Percentiles rank a stretch among this genome's conserved stretches.
These are phyloP conservation scores for Aschersonia sp. DNA, from an alignment of 2,329 filamentous ascomycete species.

Conservation along the genomic window DNA sequence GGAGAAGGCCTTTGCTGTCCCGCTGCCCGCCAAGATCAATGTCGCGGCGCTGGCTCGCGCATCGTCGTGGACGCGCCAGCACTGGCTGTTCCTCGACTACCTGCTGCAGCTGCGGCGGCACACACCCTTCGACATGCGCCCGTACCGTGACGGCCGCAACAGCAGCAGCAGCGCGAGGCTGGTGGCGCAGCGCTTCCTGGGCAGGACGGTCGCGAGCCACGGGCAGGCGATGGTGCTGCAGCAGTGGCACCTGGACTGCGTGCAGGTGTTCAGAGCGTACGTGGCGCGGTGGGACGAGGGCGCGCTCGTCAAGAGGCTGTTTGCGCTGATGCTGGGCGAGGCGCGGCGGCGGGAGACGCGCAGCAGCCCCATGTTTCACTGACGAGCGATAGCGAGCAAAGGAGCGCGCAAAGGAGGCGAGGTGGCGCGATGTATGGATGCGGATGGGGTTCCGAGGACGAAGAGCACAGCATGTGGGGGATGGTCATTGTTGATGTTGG, in stretches of 20 bases:
- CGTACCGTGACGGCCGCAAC: slow-evolving; percentile 4
- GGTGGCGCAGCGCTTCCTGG: slow-evolving; percentile 22
- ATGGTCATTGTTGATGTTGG: slow-evolving; percentile 3
- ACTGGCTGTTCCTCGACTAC: slow-evolving; percentile 39
- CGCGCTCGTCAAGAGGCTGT: slow-evolving; percentile 35
- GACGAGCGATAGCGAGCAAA: slow-evolving; percentile 3
- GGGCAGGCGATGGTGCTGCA: slow-evolving; percentile 32
- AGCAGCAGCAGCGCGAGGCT: too few species aligned
- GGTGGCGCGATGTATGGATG: too few species aligned
- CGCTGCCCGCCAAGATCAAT: neutral
- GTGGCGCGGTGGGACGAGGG: slow-evolving; percentile 35
- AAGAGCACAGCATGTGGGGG: slow-evolving; percentile 1
- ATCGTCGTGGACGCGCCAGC: slow-evolving; percentile 30
- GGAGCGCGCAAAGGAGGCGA: neutral
- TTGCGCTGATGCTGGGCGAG: slow-evolving; percentile 36
- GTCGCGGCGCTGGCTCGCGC: slow-evolving; percentile 18
- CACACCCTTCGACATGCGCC: slow-evolving; percentile 20
- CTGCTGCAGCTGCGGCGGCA: slow-evolving; percentile 32
- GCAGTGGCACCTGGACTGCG: slow-evolving; percentile 42
- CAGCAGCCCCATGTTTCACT: slow-evolving; percentile 16
- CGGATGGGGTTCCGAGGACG: neutral
- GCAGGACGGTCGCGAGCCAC: slow-evolving; percentile 31
- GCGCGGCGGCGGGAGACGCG: slow-evolving; percentile 13
- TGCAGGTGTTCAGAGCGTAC: slow-evolving; percentile 35
- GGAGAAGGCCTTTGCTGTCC: neutral